A percentile compares a stretch with the other conserved stretches of the same genome.
These are phyloP conservation scores for Piper longum DNA, from an alignment of 164 flowering plant species.

Conservation along the genomic window DNA sequence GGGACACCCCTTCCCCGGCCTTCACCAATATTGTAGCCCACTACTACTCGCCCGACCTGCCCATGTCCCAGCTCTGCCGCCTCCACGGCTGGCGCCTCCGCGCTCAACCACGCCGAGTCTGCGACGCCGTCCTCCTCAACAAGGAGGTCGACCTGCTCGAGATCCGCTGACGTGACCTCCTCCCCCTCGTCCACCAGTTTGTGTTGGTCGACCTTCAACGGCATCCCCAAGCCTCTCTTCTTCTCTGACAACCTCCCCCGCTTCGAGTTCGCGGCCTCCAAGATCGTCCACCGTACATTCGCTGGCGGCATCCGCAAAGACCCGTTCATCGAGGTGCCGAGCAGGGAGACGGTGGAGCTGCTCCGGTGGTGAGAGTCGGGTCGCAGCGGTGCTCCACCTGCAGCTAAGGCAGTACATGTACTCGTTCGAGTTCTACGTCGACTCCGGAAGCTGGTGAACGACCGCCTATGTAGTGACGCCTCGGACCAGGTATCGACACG, in stretches of 20 bases:
- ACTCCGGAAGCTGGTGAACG: slow-evolving; percentile 31
- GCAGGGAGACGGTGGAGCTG: slow-evolving; percentile 26
- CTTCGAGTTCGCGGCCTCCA: slow-evolving; percentile 14
- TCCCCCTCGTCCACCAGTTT: slow-evolving; percentile 18
- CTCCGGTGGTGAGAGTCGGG: slow-evolving; percentile 35
- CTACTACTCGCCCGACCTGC: slow-evolving; percentile 23
- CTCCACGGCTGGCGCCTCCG: slow-evolving; percentile 31
- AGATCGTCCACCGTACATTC: slow-evolving; percentile 12
- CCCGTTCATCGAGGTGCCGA: slow-evolving; percentile 27
- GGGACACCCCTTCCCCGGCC: slow-evolving; percentile 28
- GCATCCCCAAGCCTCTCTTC: slow-evolving; percentile 22
- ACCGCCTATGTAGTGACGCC: slow-evolving; percentile 17
- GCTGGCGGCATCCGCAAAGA: not conserved
- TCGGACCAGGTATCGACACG: slow-evolving; percentile 23
- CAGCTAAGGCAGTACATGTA: slow-evolving; percentile 28
- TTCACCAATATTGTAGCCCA: slow-evolving; percentile 19
- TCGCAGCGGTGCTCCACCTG: slow-evolving; percentile 30
- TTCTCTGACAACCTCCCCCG: slow-evolving; percentile 13
- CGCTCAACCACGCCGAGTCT: slow-evolving; percentile 19
- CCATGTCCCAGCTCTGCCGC: slow-evolving; percentile 17
- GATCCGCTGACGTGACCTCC: slow-evolving; percentile 21
- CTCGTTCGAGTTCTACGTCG: slow-evolving; percentile 41
- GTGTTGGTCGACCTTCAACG: slow-evolving; percentile 28
- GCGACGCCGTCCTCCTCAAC: slow-evolving; percentile 25
- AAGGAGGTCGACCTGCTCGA: slow-evolving; percentile 31